Base-by-base conservation (phyloP, 2,329 filamentous ascomycete species). In the Dryadomyces quercivorus region DNA sequence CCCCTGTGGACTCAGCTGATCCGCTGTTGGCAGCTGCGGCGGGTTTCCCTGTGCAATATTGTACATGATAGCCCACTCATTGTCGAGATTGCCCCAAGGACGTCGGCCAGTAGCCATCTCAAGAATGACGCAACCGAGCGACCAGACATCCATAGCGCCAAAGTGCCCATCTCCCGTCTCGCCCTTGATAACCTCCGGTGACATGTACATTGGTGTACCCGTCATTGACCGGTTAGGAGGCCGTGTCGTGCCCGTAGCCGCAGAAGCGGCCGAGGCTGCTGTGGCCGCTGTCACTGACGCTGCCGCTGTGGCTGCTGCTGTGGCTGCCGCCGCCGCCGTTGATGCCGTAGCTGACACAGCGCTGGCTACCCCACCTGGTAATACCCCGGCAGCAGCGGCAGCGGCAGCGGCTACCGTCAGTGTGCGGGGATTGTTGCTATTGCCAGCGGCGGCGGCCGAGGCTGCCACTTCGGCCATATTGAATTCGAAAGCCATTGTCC, bases 1-100 rank as follows among this genome's bases (percentile, higher is more conserved):
- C 21, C 93, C 93, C 55, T 81, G 71, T 0, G 84, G 79, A 64
- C 87, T 93, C 59, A 98, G 79, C 69, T 97, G 92, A 52, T 97
- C 92, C 1, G 75, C 67, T 1, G 81, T 77, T 1, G 93, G 93
- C 55, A 96, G 76, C 65, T 89, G 85, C 6, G 93, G 93, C 50
- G 90, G 87, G 63, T 96, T 95, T 60, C 93, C 93, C 66, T 95
- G 92, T 1, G 93, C 93, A 64, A 98, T 98, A 73, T 97, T 97
- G 77, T 96, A 98, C 93, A 98, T 98, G 72, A 98, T 97, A 45
- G 93, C 93, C 90, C 91, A 98, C 69, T 98, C 93, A 66, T 98
- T 98, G 72, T 98, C 93, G 49, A 97, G 82, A 60, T 85, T 89
- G 26, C 90, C 89, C 93, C 93, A 98, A 1, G 93, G 93, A 16